Conservation (phyloP, 164 flowering plant species). For the Chloranthus sessilifolius region DNA sequence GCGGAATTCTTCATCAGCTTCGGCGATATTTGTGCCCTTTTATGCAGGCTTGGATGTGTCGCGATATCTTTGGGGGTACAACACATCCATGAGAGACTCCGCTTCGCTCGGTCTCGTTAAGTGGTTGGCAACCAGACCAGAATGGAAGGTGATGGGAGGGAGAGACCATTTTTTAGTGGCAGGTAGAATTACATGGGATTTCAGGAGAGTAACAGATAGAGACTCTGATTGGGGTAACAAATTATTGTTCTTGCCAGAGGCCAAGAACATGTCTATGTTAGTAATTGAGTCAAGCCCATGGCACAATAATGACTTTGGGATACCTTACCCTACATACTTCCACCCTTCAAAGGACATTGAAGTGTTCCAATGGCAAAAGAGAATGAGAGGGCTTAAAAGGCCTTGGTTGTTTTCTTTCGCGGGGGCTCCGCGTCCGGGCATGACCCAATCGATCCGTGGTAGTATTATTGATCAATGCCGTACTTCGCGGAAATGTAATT, state of each 20-base stretch:
- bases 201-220: slow-evolving; percentile 26
- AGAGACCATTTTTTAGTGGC: slow-evolving; percentile 68
- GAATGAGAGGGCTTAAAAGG: slow-evolving; percentile 42
- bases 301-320: slow-evolving; percentile 42
- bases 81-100: slow-evolving; percentile 30
- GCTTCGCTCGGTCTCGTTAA: slow-evolving; percentile 30
- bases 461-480: slow-evolving; percentile 55
- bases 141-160: slow-evolving; percentile 57
- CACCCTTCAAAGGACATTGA: slow-evolving; percentile 55
- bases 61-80: slow-evolving; percentile 44
- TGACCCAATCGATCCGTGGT: slow-evolving; percentile 30
- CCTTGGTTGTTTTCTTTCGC: slow-evolving; percentile 46
- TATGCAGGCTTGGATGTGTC: slow-evolving; percentile 64
- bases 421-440: slow-evolving; percentile 54
- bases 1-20: slow-evolving; percentile 45
- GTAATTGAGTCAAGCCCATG: slow-evolving; percentile 59
- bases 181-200: slow-evolving; percentile 75
- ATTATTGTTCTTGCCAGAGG: slow-evolving; percentile 45
- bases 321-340: slow-evolving; percentile 81
- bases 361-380: slow-evolving; percentile 49
- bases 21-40: slow-evolving; percentile 65
- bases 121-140: slow-evolving; percentile 42
- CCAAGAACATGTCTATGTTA: slow-evolving; percentile 48
- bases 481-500: slow-evolving; percentile 30
- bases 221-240: slow-evolving; percentile 66